phyloP scores from a whole-genome alignment of 2,329 filamentous ascomycete genomes.

The Cercospora berteroae region DNA sequence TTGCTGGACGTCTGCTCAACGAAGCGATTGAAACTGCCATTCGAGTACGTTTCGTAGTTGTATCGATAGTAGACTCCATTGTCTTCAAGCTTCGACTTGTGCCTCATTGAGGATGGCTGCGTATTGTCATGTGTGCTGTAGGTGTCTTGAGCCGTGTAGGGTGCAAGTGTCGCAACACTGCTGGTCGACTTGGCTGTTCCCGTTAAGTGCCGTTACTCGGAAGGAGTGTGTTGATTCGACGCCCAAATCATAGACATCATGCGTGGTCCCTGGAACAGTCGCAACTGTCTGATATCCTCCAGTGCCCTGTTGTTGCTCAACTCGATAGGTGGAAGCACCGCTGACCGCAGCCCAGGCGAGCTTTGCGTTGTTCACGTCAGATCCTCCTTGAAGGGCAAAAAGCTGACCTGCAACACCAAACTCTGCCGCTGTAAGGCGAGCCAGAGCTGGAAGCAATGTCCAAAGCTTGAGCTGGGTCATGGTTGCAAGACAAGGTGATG shows the following conservation, averaged over 20 bases:
- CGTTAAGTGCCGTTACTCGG: conserved; percentile 18
- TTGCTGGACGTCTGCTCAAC: conserved; percentile 26
- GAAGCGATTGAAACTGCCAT: conserved; percentile 21
- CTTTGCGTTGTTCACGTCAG: conserved; percentile 23
- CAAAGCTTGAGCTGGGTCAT: not conserved
- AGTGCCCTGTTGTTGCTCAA: conserved; percentile 13
- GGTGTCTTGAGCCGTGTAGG: conserved; percentile 9
- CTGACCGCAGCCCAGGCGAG: conserved; percentile 17
- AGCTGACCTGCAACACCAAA: conserved; percentile 23
- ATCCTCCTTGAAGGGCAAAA: conserved; percentile 20
- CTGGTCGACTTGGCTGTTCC: conserved; percentile 15
- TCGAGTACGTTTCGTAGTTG: conserved; percentile 21
- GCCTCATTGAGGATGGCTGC: not conserved
- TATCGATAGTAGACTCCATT: conserved; percentile 27
- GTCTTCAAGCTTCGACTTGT: conserved; percentile 20
- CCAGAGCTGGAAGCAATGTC: conserved; percentile 8
- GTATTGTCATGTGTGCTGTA: conserved; percentile 27
- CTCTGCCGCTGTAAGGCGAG: conserved; percentile 12
- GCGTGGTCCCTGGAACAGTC: conserved; percentile 16
- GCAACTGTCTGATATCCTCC: conserved; percentile 16
- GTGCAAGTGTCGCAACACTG: conserved; percentile 9
- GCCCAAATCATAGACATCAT: conserved; percentile 19
- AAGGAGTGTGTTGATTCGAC: conserved; percentile 13
- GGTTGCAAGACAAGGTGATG: not conserved
- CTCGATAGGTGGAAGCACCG: conserved; percentile 18